These are phyloP conservation scores for Pseudogymnoascus verrucosus DNA, from an alignment of 2,329 filamentous ascomycete species.

Conservation along the genomic window DNA sequence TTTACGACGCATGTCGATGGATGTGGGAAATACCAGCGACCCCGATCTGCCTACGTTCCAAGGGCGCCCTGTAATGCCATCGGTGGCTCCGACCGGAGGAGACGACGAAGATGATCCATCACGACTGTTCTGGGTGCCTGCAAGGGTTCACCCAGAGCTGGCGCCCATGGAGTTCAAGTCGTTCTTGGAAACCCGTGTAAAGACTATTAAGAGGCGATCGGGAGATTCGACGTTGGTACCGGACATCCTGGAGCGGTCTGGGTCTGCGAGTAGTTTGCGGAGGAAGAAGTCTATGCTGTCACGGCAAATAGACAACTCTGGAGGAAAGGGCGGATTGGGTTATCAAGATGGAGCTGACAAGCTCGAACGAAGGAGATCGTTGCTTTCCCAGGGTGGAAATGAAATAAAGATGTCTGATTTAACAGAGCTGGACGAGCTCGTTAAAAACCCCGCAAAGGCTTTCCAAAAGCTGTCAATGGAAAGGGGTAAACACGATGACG, in stretches of 20 bases:
- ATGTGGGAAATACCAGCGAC: slow-evolving; percentile 54
- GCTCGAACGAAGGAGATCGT: slow-evolving; percentile 64
- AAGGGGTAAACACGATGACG: slow-evolving; percentile 19
- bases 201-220: slow-evolving; percentile 79
- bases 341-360: slow-evolving; percentile 81
- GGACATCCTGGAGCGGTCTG: slow-evolving; percentile 44
- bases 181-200: slow-evolving; percentile 87
- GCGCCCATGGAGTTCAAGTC: slow-evolving; percentile 95
- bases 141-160: slow-evolving; percentile 85
- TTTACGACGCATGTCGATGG: slow-evolving; percentile 70
- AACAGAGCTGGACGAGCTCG: slow-evolving; percentile 66
- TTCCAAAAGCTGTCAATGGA: slow-evolving; percentile 56
- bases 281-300: slow-evolving; percentile 96
- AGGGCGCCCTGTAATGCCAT: slow-evolving; percentile 55
- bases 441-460: slow-evolving; percentile 67
- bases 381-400: slow-evolving; percentile 42
- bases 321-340: slow-evolving; percentile 47
- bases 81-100: slow-evolving; percentile 61
- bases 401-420: slow-evolving; percentile 56
- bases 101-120: slow-evolving; percentile 85
- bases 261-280: slow-evolving; percentile 53
- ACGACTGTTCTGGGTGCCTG: slow-evolving; percentile 90
- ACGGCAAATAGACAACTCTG: slow-evolving; percentile 72
- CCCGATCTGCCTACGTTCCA: slow-evolving; percentile 71
- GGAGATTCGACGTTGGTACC: slow-evolving; percentile 57